These are phyloP conservation scores for Cordyceps cicadae DNA, from an alignment of 2,329 filamentous ascomycete species.

Conservation along the genomic window DNA sequence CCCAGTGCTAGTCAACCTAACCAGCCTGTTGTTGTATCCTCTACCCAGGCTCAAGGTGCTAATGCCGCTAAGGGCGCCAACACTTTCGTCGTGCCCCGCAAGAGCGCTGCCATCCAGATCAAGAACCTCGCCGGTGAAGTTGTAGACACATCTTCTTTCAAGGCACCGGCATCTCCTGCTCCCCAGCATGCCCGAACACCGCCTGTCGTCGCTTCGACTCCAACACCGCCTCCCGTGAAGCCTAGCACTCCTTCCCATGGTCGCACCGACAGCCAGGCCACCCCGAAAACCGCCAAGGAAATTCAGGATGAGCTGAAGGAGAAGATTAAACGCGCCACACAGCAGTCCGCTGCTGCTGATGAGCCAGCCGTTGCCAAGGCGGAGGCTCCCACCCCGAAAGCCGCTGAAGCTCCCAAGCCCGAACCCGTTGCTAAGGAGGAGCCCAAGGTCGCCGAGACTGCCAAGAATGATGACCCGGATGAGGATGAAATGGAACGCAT, in stretches of 20 bases:
- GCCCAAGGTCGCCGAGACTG: conserved; percentile 22
- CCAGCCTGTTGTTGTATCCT: conserved; percentile 54
- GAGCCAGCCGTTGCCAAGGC: conserved; percentile 21
- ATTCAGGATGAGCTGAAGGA: conserved; percentile 76
- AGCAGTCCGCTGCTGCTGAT: conserved; percentile 24
- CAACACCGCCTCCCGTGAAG: conserved; percentile 74
- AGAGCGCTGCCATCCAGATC: conserved; percentile 72
- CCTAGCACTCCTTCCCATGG: conserved; percentile 59
- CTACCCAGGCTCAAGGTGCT: conserved; percentile 49
- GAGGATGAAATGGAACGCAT: conserved; percentile 53
- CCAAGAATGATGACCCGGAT: conserved; percentile 30
- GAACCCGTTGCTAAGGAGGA: conserved; percentile 28
- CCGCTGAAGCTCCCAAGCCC: conserved; percentile 25
- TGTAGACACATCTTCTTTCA: conserved; percentile 57
- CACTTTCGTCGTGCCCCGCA: conserved; percentile 46
- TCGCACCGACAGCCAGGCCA: conserved; percentile 61
- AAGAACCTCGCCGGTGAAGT: conserved; percentile 75
- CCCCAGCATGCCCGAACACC: conserved; percentile 55
- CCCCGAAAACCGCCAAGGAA: conserved; percentile 68
- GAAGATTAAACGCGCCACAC: conserved; percentile 59
- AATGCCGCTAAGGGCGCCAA: conserved; percentile 33
- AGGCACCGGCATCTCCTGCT: conserved; percentile 49
- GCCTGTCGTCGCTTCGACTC: conserved; percentile 63
- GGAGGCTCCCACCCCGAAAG: conserved; percentile 23
- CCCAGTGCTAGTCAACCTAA: conserved; percentile 56